Base-by-base conservation (phyloP, 2,329 filamentous ascomycete genomes). In the Cordyceps cicadae region DNA sequence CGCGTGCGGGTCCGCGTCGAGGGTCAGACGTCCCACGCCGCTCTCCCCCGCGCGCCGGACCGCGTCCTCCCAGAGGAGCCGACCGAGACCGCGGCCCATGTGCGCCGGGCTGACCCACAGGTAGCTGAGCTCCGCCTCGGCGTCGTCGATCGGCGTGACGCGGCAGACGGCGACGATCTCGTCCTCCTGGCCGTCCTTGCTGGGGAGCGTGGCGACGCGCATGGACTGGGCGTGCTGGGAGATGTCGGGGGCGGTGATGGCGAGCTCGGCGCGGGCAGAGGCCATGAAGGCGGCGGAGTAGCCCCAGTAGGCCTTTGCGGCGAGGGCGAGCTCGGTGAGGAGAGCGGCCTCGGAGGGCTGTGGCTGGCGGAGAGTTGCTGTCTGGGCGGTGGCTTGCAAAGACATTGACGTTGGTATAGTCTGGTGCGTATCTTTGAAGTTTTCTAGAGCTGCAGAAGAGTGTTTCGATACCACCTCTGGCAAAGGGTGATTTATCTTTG, bases 291-390 rank as follows among this genome's bases (percentile, higher is more conserved):
- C 37, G 11, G 46, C 8, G 12, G 21, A 32, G 39, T 59, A 59
- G 37, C 56, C 56, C 56, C 56, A 59, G 56, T 52, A 21, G 37
- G 34, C 48, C 14, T 59, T 59, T 19, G 56, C 56, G 56, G 56
- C 48, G 39, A 59, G 34, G 37, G 56, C 56, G 56, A 59, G 34
- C 24, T 26, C 37, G 49, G 56, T 59, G 48, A 59, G 56, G 24
- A 32, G 8, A 4, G 34, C 21, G 17, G 56, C 56, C 37, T 53
- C 49, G 32, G 8, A 11, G 34, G 56, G 48, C 3, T 43, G 34
- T 21, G 57, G 11, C 11, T 34, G 49, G 37, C 57, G 37, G 39
- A 53, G 19, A 49, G 37, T 15, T 2, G 49, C n/a, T 12, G 11
- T 29, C 12, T 14, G 45, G 2, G 53, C 7, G 32, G 17, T 19